These are phyloP conservation scores for Fusarium tuaranense DNA, from an alignment of 2,329 filamentous ascomycete genomes.

Conservation along the genomic window DNA sequence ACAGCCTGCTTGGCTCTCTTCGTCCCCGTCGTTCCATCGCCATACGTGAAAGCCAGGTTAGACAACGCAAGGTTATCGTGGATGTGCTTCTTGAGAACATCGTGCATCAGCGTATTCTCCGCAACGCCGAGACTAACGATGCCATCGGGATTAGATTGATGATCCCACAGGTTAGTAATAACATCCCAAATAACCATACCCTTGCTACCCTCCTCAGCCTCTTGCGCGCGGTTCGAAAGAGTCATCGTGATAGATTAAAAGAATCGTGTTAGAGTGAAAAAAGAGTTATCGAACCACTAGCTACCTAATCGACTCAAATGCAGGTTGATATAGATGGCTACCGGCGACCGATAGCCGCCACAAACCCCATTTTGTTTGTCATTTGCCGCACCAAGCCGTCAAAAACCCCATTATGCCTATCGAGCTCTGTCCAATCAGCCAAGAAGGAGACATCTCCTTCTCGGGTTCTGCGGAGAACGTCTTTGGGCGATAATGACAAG, in stretches of 20 bases:
- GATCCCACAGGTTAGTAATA: slow-evolving; percentile 57
- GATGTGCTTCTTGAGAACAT: slow-evolving; percentile 55
- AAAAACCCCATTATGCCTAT: background rate
- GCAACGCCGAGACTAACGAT: slow-evolving; percentile 64
- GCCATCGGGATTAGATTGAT: slow-evolving; percentile 54
- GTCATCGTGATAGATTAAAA: slow-evolving; percentile 23
- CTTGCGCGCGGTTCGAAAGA: slow-evolving; percentile 46
- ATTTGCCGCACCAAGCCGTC: background rate
- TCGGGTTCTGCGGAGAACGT: background rate
- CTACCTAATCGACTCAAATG: background rate
- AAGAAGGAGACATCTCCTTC: background rate
- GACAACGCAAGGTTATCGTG: slow-evolving; percentile 52
- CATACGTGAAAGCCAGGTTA: slow-evolving; percentile 53
- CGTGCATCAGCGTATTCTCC: slow-evolving; percentile 65
- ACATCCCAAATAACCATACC: slow-evolving; percentile 56
- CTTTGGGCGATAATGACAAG: background rate
- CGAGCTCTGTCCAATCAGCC: background rate
- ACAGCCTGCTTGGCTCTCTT: slow-evolving; percentile 48
- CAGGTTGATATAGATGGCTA: slow-evolving; percentile 10
- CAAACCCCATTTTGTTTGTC: background rate
- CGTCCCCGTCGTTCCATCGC: slow-evolving; percentile 54
- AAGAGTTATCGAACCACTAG: slow-evolving; percentile 4
- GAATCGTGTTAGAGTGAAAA: background rate
- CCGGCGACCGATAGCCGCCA: slow-evolving; percentile 29
- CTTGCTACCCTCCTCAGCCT: slow-evolving; percentile 44